Base-by-base conservation (phyloP, 2,329 filamentous ascomycete genomes). In the Fusarium solani-melongenae region DNA sequence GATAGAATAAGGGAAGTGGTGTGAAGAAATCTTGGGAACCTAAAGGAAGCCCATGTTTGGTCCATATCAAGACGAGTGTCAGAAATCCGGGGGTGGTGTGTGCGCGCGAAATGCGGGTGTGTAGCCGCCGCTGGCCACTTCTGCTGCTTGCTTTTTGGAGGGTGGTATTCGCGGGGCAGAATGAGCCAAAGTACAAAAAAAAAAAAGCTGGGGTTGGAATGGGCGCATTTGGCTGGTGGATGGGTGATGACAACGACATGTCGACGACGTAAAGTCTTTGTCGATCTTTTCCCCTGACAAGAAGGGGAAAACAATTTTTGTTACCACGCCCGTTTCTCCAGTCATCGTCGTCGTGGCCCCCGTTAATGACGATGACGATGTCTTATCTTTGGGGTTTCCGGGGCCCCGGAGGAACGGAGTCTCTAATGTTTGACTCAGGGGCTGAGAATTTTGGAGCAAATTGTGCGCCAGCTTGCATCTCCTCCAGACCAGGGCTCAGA, bases 81-180 rank as follows among this genome's bases (percentile, higher is more conserved):
- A 59, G 53, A 70, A 74, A 74, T 74, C 71, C 62, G 71, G 71
- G 71, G 71, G 66, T 71, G 71, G 71, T 66, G 58, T 74, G 71
- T 74, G 71, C 55, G 67, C 71, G 33, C 44, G 38, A 34, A 58
- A 66, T 72, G 69, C 38, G 55, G 66, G 70, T 58, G 70, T 67
- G 53, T 57, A 67, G 66, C 31, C 65, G 22, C 27, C 41, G 39
- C 68, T 57, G 24, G 27, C 44, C 38, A 38, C 29, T 69, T 31
- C 46, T 67, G 55, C 46, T 29, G 36, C 17, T 67, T 39, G 59
- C 38, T 56, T 73, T 66, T 53, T 61, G 65, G 70, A 62, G 70
- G 71, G 71, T 74, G 59, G 71, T 60, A 74, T 74, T 62, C 65
- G 71, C 59, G 71, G 71, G 71, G 71, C 56, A 49, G 46, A 20